Conservation (phyloP, 305 asterid species). For the Striga hermonthica region DNA sequence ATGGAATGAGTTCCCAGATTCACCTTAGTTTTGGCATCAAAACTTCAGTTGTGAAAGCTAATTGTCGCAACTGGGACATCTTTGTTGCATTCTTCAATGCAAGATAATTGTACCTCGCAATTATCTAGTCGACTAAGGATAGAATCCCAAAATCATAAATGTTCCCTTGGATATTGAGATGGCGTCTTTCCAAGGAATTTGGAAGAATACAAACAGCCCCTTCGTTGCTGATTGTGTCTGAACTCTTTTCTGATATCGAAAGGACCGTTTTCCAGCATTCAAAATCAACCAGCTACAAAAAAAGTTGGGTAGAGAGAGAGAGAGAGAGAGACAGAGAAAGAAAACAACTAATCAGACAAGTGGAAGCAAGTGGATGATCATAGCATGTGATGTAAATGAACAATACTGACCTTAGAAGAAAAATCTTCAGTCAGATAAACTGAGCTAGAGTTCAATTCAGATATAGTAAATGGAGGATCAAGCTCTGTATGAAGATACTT, state of each 20-base stretch:
- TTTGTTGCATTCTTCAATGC: conserved; percentile 67
- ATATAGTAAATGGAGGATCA: conserved; percentile 82
- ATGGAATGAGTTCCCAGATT: conserved; percentile 46
- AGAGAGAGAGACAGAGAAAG: neutral
- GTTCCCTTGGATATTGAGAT: conserved; percentile 70
- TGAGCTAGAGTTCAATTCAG: conserved; percentile 71
- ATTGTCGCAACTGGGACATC: conserved; percentile 81
- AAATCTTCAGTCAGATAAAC: conserved; percentile 94
- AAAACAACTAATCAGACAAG: neutral
- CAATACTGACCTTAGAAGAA: conserved; percentile 71
- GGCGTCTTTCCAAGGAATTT: conserved; percentile 62
- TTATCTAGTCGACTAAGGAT: too few relatives aligned
- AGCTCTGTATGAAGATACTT: conserved; percentile 83
- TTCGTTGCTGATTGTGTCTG: conserved; percentile 63
- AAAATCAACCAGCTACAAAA: conserved; percentile 80
- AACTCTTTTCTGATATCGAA: conserved; percentile 79
- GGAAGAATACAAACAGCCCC: conserved; percentile 85
- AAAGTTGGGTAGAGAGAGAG: conserved; percentile 1
- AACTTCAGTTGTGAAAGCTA: conserved; percentile 67
- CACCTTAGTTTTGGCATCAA: conserved; percentile 78
- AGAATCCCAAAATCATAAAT: conserved; percentile 80
- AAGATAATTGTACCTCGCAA: neutral
- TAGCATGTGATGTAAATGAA: neutral
- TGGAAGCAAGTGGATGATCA: neutral
- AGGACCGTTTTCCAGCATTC: conserved; percentile 89